Percentiles rank a stretch among this genome's conserved stretches.
phyloP scores from a whole-genome alignment of 768 basidiomycete genomes.

The Leccinum aurantiacum region DNA sequence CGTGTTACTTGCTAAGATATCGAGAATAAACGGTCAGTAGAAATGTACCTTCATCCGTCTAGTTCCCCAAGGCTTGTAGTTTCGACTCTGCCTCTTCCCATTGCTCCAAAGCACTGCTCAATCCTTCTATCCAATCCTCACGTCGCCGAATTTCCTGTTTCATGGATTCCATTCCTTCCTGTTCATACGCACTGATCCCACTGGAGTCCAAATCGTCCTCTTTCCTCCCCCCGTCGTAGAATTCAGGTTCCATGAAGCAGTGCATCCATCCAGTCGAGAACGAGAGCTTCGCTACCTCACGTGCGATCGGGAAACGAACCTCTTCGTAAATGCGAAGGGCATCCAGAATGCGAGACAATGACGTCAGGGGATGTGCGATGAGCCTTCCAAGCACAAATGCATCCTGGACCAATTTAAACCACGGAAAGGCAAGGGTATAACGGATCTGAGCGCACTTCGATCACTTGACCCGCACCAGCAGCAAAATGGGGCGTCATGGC shows the following conservation, averaged over 20 bases:
- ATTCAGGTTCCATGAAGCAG: conserved; percentile 15
- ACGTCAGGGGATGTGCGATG: conserved; percentile 21
- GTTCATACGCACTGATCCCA: conserved; percentile 12
- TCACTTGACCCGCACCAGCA: conserved; percentile 29
- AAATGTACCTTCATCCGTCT: not conserved
- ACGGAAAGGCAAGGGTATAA: fast-evolving
- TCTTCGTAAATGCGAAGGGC: conserved; percentile 14
- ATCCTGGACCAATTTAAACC: conserved; percentile 5
- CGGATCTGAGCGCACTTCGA: conserved; percentile 16
- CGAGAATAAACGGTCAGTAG: too few relatives aligned
- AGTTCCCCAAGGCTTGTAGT: not conserved
- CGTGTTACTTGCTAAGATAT: too few relatives aligned
- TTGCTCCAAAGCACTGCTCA: conserved; percentile 4
- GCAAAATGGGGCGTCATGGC: conserved; percentile 28
- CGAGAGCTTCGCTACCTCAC: conserved; percentile 15
- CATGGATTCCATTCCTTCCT: conserved; percentile 19
- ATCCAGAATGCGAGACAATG: not conserved
- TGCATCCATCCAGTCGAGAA: not conserved
- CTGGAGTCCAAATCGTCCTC: conserved; percentile 9
- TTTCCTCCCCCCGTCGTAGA: conserved; percentile 22
- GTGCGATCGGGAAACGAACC: conserved; percentile 15
- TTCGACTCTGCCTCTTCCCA: conserved; percentile 22
- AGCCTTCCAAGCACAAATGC: conserved; percentile 26
- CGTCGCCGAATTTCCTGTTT: conserved; percentile 13
- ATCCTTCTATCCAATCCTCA: conserved; percentile 18